These are phyloP conservation scores for Peribolospora baueri DNA, from an alignment of 768 basidiomycete genomes.

Conservation along the genomic window DNA sequence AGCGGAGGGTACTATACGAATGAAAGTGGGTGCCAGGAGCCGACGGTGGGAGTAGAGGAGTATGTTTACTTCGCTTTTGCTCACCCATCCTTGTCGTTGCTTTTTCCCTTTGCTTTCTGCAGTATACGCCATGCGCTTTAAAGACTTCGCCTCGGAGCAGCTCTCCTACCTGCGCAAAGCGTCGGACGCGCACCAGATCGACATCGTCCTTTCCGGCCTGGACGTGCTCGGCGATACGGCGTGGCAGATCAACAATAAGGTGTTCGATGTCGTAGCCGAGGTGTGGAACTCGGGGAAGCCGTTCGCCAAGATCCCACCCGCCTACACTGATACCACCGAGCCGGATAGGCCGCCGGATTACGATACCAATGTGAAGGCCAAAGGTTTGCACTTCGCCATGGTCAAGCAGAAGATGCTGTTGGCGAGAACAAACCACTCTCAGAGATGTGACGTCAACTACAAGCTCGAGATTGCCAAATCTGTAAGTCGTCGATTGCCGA, in stretches of 20 bases:
- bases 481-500: slow-evolving; percentile 25
- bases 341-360: slow-evolving; percentile 29
- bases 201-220: slow-evolving; percentile 63
- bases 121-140: slow-evolving; percentile 73
- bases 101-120: not conserved
- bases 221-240: slow-evolving; percentile 74
- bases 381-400: slow-evolving; percentile 32
- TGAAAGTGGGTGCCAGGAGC: slow-evolving; percentile 28
- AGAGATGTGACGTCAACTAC: slow-evolving; percentile 80
- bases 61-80: not conserved
- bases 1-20: slow-evolving; percentile 66
- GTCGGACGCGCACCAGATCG: slow-evolving; percentile 44
- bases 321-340: slow-evolving; percentile 32
- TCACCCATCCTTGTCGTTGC: not conserved
- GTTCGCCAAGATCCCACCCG: slow-evolving; percentile 63
- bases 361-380: slow-evolving; percentile 31
- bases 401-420: slow-evolving; percentile 28
- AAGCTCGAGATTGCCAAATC: slow-evolving; percentile 87
- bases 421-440: slow-evolving; percentile 50
- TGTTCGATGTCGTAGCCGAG: slow-evolving; percentile 46
- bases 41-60: too few species aligned
- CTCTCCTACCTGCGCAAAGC: slow-evolving; percentile 50
- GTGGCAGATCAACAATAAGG: slow-evolving; percentile 59
- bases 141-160: slow-evolving; percentile 58
- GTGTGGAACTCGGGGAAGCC: slow-evolving; percentile 74